Evolutionary conservation across 2,329 filamentous ascomycete genomes (phyloP), one percentile per base, ranked within the genome.

Genomic region (Ceratocystis diversiconidia): DNA sequence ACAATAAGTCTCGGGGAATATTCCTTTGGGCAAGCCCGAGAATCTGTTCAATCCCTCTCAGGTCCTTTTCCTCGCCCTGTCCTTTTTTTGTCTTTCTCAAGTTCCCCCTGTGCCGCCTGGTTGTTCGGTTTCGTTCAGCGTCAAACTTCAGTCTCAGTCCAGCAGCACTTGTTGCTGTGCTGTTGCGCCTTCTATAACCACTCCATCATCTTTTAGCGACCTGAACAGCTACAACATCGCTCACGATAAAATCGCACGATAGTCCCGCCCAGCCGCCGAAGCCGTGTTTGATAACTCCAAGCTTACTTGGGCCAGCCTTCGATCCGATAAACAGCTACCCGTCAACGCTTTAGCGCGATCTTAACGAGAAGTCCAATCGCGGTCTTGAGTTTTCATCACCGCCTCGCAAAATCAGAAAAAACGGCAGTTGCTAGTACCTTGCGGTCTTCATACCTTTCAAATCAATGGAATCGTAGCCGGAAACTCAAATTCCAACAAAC

Each of bases 21-120:
- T 48, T 59, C 55, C 55, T 59, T 62, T 62, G 30, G 61, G 43
- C 61, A 62, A 62, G 61, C 61, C 61, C 61, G 43, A 48, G 61
- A 48, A 46, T 62, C 25, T 62, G 61, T 62, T 50, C 46, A 50
- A 48, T 62, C 61, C 43, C 46, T 62, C 36, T 59, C 55, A 59
- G 55, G 55, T 59, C 22, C 25, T 59, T 48, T 50, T 62, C 22
- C 48, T 48, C 30, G 25, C 61, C 61, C 32, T 50, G 41, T 62
- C 22, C 46, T 62, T 44, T 62, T 44, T 62, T 62, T 32, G 41
- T 50, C 43, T 62, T 62, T 48, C 25, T 10, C 61, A 32, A 62
- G 25, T 59, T 59, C 61, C 61, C 36, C 61, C 43, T 28, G 61
- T 62, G 25, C 61, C 36, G 36, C 36, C 36, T 32, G 43, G 46